These are phyloP conservation scores for Thalassiosira gravida DNA, from an alignment of 352 stramenopile genomes.

Conservation along the genomic window DNA sequence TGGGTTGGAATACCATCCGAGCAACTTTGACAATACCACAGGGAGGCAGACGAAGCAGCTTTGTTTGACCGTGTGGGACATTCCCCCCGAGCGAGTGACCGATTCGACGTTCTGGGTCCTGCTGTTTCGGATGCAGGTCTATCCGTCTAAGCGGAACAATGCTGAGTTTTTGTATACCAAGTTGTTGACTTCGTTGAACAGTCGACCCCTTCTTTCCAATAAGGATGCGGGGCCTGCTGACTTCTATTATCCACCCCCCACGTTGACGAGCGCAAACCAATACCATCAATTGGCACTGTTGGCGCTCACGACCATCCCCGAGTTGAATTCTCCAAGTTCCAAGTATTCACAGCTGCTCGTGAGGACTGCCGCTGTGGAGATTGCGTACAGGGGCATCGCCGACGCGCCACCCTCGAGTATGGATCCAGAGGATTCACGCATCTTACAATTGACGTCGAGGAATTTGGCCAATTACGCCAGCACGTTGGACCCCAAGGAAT, in stretches of 20 bases:
- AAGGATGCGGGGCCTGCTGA: slow-evolving; percentile 75
- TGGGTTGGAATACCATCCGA: slow-evolving; percentile 84
- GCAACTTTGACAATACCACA: slow-evolving; percentile 79
- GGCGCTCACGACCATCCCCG: slow-evolving; percentile 73
- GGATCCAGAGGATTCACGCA: slow-evolving; percentile 85
- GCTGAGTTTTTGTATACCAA: slow-evolving; percentile 84
- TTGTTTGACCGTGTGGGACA: slow-evolving; percentile 82
- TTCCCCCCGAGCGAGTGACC: slow-evolving; percentile 70
- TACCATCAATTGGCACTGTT: slow-evolving; percentile 80
- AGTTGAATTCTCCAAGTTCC: slow-evolving; percentile 49
- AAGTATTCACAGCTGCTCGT: slow-evolving; percentile 78
- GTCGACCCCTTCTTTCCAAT: slow-evolving; percentile 74
- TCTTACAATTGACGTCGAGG: slow-evolving; percentile 80
- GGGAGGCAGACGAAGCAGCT: slow-evolving; percentile 84
- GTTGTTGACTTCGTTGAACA: slow-evolving; percentile 82
- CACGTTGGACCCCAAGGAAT: slow-evolving; percentile 65
- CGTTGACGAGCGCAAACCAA: slow-evolving; percentile 50
- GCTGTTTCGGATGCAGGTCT: slow-evolving; percentile 86
- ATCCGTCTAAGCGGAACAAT: slow-evolving; percentile 81
- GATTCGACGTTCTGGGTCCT: slow-evolving; percentile 86
- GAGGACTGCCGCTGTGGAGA: slow-evolving; percentile 80
- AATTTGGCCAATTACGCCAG: slow-evolving; percentile 85
- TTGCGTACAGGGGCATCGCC: slow-evolving; percentile 77
- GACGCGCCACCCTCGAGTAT: slow-evolving; percentile 71
- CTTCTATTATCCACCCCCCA: slow-evolving; percentile 79